Evolutionary conservation across 257 asterid genomes (phyloP).

Genomic region (Rehmannia glutinosa): DNA sequence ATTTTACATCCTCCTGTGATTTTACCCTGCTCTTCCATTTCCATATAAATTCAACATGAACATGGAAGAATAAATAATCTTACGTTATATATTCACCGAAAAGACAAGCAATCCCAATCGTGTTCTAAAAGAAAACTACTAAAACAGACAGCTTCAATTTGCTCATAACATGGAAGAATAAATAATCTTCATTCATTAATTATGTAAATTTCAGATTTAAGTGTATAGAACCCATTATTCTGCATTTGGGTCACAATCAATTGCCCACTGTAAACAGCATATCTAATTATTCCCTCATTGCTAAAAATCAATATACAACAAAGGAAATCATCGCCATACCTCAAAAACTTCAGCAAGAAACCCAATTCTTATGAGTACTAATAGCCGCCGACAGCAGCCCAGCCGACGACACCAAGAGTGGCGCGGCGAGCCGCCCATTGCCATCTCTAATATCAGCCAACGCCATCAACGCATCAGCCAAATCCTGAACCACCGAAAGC

Average conservation of each 20-base stretch:
- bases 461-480: slow-evolving; percentile 90
- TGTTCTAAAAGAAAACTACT: no score
- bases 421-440: slow-evolving; percentile 53
- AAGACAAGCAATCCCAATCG: no score
- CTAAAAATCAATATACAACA: neutral
- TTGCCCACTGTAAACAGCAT: no score
- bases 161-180: slow-evolving; percentile 1
- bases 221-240: neutral
- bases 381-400: slow-evolving; percentile 72
- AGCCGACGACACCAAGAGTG: slow-evolving; percentile 55
- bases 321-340: neutral
- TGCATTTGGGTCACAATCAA: neutral
- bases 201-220: no score
- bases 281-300: neutral
- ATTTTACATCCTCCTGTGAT: no score
- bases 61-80: no score
- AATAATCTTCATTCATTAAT: slow-evolving; percentile 5
- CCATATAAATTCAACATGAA: neutral
- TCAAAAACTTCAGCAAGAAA: slow-evolving; percentile 31
- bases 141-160: no score
- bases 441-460: slow-evolving; percentile 83
- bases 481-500: slow-evolving; percentile 75
- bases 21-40: neutral
- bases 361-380: slow-evolving; percentile 91
- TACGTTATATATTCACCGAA: no score